phyloP scores from a whole-genome alignment of 2,329 filamentous ascomycete species.

The Pestalotiopsis sp. region DNA sequence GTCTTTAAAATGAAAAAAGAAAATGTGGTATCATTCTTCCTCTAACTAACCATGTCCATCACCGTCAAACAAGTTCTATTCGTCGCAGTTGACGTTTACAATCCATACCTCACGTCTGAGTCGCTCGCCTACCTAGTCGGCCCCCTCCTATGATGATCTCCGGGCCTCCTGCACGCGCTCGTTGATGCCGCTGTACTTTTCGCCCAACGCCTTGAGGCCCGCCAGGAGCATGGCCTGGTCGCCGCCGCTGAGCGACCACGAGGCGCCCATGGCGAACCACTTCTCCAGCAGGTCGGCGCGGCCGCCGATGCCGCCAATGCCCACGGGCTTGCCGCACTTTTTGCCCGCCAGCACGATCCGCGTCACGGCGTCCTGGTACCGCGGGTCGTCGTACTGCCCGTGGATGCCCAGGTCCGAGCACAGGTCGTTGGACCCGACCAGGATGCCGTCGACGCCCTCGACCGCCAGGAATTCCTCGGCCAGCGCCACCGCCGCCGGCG shows the following conservation, averaged over 20 bases:
- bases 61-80: too few species aligned
- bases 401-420: constrained; percentile 45
- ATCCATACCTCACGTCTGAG: too few species aligned
- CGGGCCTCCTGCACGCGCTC: not conserved
- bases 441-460: constrained; percentile 44
- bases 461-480: constrained; percentile 27
- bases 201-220: not conserved
- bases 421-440: constrained; percentile 48
- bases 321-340: constrained; percentile 41
- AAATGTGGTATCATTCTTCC: not conserved
- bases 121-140: too few species aligned
- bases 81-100: too few species aligned
- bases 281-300: constrained; percentile 43
- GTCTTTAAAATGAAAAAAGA: not conserved
- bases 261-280: constrained; percentile 30
- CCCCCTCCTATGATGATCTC: not conserved
- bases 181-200: not conserved
- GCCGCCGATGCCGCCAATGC: constrained; percentile 42
- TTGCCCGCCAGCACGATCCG: constrained; percentile 39
- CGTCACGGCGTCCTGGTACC: constrained; percentile 31
- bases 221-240: constrained; percentile 1
- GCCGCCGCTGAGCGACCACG: constrained; percentile 8
- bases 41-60: too few species aligned
- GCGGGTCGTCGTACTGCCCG: constrained; percentile 40
- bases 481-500: constrained; percentile 29